Evolutionary conservation across 306 rosid genomes (phyloP).

Genomic region (Corylus heterophylla): DNA sequence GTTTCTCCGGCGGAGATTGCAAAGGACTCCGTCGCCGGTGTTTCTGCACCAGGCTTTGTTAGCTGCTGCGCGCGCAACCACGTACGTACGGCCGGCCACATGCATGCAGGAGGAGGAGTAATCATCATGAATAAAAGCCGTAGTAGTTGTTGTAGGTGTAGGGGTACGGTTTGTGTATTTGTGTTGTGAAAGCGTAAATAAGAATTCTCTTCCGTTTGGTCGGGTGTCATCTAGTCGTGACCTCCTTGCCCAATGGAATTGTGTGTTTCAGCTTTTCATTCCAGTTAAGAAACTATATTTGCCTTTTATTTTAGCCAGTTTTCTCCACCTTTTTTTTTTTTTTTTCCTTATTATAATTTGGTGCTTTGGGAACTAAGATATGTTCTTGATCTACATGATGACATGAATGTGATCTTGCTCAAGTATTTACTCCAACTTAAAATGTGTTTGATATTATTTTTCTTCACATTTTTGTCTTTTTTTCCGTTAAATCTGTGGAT

Average conservation of each 20-base stretch:
- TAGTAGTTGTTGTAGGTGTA: too few species aligned
- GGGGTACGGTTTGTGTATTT: background rate
- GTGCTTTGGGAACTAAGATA: too few species aligned
- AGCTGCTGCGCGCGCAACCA: background rate
- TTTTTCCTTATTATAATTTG: background rate
- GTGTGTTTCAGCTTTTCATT: background rate
- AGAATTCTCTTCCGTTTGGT: background rate
- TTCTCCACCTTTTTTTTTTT: background rate
- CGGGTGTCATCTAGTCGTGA: background rate
- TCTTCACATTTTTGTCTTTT: too few species aligned
- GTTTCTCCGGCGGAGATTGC: constrained; percentile 51
- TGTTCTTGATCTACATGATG: too few species aligned
- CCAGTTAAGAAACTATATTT: background rate
- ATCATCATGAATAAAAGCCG: too few species aligned
- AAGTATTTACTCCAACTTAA: too few species aligned
- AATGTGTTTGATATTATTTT: too few species aligned
- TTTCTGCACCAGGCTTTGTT: constrained; percentile 46
- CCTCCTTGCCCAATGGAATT: background rate
- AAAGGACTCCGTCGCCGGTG: constrained; percentile 50
- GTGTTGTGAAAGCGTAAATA: background rate
- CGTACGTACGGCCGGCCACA: too few species aligned
- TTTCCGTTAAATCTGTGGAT: too few species aligned
- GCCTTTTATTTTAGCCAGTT: background rate
- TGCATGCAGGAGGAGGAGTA: too few species aligned
- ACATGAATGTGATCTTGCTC: too few species aligned